These are phyloP conservation scores for Populus pruinosa DNA, from an alignment of 345 rosid genomes.

Conservation along the genomic window DNA sequence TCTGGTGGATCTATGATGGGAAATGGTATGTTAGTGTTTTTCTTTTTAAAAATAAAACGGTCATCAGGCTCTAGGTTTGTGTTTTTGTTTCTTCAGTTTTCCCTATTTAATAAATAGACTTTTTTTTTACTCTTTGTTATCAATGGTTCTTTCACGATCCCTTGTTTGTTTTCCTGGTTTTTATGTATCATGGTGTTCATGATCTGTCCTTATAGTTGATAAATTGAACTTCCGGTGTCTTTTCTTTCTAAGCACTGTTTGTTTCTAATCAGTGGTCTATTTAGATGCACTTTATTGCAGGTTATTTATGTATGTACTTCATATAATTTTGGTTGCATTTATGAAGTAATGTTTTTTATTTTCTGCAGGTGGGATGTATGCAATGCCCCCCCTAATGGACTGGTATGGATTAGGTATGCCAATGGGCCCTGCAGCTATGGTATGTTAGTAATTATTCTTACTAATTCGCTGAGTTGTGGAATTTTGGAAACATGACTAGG, in stretches of 20 bases:
- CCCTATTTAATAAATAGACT: background rate
- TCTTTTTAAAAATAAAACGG: background rate
- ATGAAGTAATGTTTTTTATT: slow-evolving; percentile 5
- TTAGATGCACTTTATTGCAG: background rate
- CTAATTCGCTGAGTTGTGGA: background rate
- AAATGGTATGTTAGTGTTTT: slow-evolving; percentile 40
- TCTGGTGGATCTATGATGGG: slow-evolving; percentile 87
- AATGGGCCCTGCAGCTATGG: slow-evolving; percentile 81
- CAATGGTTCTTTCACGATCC: background rate
- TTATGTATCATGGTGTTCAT: background rate
- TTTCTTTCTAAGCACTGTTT: background rate
- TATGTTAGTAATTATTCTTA: slow-evolving; percentile 30
- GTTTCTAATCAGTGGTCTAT: background rate
- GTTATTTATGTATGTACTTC: background rate
- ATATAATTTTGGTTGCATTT: background rate
- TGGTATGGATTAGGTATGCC: slow-evolving; percentile 85
- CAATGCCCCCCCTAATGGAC: slow-evolving; percentile 85
- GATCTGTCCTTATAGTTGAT: background rate
- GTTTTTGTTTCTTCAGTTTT: background rate
- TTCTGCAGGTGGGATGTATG: slow-evolving; percentile 71
- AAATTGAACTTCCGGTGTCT: background rate
- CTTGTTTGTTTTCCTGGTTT: background rate
- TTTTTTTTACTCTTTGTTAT: background rate
- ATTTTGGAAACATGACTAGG: background rate
- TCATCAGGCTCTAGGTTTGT: background rate